Evolutionary conservation across 495 filamentous ascomycete species (phyloP).

Genomic region (Talaromyces thailandensis): DNA sequence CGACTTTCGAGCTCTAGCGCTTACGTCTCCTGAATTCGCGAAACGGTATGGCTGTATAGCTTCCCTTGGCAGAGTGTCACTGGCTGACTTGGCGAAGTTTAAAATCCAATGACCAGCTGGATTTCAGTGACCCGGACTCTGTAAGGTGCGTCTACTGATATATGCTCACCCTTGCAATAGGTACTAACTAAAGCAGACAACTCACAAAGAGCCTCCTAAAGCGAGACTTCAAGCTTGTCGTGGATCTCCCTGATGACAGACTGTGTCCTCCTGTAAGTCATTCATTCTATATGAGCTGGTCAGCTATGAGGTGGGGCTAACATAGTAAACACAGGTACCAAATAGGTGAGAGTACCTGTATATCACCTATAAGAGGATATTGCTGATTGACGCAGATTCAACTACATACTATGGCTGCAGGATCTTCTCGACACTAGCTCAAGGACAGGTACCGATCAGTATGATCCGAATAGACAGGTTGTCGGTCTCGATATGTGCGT

Average conservation of each 20-base stretch:
- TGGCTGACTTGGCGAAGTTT: constrained; percentile 27
- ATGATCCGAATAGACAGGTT: constrained; percentile 48
- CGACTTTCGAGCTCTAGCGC: constrained; percentile 51
- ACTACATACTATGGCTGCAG: constrained; percentile 89
- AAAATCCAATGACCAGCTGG: constrained; percentile 55
- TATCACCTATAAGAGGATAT: neutral
- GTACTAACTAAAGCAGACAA: constrained; percentile 36
- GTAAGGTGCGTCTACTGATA: constrained; percentile 43
- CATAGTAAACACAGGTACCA: constrained; percentile 43
- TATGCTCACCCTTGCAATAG: neutral
- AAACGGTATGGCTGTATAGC: constrained; percentile 29
- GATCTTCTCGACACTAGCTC: constrained; percentile 69
- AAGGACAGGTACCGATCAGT: constrained; percentile 39
- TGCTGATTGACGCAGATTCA: constrained; percentile 41
- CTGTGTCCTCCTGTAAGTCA: constrained; percentile 77
- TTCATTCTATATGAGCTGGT: neutral
- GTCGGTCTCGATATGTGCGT: constrained; percentile 70
- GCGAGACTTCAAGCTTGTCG: constrained; percentile 60
- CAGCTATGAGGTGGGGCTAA: neutral
- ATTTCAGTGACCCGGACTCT: constrained; percentile 73
- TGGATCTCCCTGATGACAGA: constrained; percentile 66
- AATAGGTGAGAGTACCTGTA: constrained; percentile 39
- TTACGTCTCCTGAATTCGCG: constrained; percentile 49
- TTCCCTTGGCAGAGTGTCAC: neutral
- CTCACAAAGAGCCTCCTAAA: constrained; percentile 73